Evolutionary conservation across 23 red algal species (phyloP), one percentile per base, ranked within the genome.

Genomic region (Chondrus crispus): DNA sequence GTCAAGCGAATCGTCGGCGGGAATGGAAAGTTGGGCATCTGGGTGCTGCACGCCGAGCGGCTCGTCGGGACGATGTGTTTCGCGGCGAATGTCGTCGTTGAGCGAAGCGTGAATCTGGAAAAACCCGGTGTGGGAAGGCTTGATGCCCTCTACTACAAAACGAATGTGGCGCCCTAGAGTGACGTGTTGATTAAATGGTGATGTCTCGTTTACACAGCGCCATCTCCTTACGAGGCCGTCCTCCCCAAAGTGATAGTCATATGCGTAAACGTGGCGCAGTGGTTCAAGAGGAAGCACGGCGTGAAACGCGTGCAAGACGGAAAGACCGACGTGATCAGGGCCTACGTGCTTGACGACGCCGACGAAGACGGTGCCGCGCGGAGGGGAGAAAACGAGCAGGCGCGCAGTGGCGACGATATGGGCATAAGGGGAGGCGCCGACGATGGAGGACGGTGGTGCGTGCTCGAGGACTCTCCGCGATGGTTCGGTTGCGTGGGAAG

Each of bases 311-410:
- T 52, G 41, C 48, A 82, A 74, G 19, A 91, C 74, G 7, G 72
- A 30, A 6, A 91, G 47, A 30, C 72, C 88, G 49, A 91, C 19
- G 53, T 91, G 88, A 73, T 91, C 88, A 33, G 88, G 88, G 3
- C 88, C 88, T 43, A 91, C 77, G 62, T 91, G 55, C 4, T 46
- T 82, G 22, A 91, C 74, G 18, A 69, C 63, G n/a, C 88, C 88
- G 24, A 82, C 62, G 24, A 91, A 14, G 16, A 81, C 73, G 1
- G 63, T 53, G 13, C 88, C 88, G 35, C 40, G 32, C 5, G 88
- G 58, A 20, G 88, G 88, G 42, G 73, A 52, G 41, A 91, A 91
- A 38, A 91, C 72, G 6, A 91, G 32, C 19, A 91, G 55, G n/a
- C 28, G 19, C 22, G 74, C 39, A 8, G 41, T 53, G 10, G 48